Evolutionary conservation across 2,329 filamentous ascomycete species (phyloP), one percentile per base, ranked within the genome.

Genomic region (Mycocentrospora acerina): DNA sequence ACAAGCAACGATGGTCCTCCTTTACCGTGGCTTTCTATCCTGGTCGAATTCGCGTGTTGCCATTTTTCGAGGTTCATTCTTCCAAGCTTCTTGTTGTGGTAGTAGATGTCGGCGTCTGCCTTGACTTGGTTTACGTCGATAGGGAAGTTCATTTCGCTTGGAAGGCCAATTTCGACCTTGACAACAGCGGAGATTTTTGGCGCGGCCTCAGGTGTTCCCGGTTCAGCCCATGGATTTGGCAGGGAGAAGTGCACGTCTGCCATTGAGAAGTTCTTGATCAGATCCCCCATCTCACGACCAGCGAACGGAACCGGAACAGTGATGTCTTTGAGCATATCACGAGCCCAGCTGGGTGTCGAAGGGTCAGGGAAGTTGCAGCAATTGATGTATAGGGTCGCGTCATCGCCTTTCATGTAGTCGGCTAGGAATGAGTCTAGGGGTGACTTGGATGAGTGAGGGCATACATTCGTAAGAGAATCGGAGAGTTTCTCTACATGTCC

Each of bases 181-280:
- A 96, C 85, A 14, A 85, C 83, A 3, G 90, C 90, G 19, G 89
- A 95, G 12, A 98, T 83, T 37, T 80, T 83, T 8, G 90, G 90
- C 37, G 85, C 80, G 4, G 85, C 76, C 34, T 84, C 81, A 0
- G 88, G 86, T 9, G 83, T 81, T 40, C 78, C 80, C 0, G 88
- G 87, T 13, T 90, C 82, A 2, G 89, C 88, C 55, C 85, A 80
- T 1, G 88, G 86, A 55, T 90, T 82, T 0, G 93, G 93, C 30
- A 98, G 72, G 32, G 80, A 81, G 65, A 98, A 95, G 56, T 94
- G 82, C 27, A 94, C 88, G 60, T 96, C 80, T 2, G 83, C 81
- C 50, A 97, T 72, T 15, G 89, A 86, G 62, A 97, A 96, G 53
- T 93, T 91, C 53, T 84, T 85, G 61, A 98, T 86, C 12, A 95